phyloP scores from a whole-genome alignment of 2,329 filamentous ascomycete genomes.

The Xylaria sp. region DNA sequence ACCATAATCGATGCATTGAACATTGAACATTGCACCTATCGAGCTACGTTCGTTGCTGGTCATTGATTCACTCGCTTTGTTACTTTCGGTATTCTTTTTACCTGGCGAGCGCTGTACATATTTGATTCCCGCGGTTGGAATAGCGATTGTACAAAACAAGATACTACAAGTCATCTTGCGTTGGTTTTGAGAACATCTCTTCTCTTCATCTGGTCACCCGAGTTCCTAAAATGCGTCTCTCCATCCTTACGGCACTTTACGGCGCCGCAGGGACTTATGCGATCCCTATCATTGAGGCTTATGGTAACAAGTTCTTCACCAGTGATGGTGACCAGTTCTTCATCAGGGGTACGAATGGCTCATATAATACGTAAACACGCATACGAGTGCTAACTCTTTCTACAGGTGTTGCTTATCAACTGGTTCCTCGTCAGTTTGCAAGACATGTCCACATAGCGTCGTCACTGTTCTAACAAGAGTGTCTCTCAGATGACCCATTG shows the following conservation, averaged over 20 bases:
- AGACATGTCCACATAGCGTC: not conserved
- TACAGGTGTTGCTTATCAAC: conserved; percentile 78
- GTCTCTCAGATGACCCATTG: conserved; percentile 74
- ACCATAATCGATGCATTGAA: conserved; percentile 16
- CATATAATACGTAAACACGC: not conserved
- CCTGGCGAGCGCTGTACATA: not conserved
- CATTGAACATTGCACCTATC: conserved; percentile 15
- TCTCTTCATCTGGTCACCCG: conserved; percentile 25
- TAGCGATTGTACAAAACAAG: not conserved
- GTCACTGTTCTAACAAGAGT: conserved; percentile 23
- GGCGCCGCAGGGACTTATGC: conserved; percentile 53
- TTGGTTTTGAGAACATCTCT: conserved; percentile 9
- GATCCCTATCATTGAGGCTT: conserved; percentile 62
- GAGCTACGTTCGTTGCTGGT: conserved; percentile 17
- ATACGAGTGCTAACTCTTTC: conserved; percentile 26
- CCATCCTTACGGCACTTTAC: conserved; percentile 51
- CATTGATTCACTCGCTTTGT: conserved; percentile 13
- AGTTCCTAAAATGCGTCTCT: conserved; percentile 54
- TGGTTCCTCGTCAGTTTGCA: conserved; percentile 55
- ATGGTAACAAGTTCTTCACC: conserved; percentile 88
- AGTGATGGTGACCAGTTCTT: conserved; percentile 84
- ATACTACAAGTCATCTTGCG: conserved; percentile 6
- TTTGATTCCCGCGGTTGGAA: not conserved
- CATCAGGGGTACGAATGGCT: conserved; percentile 72
- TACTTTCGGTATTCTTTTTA: conserved; percentile 12